Evolutionary conservation across 2,329 filamentous ascomycete genomes (phyloP).

Genomic region (Dactylellina drechsleri): DNA sequence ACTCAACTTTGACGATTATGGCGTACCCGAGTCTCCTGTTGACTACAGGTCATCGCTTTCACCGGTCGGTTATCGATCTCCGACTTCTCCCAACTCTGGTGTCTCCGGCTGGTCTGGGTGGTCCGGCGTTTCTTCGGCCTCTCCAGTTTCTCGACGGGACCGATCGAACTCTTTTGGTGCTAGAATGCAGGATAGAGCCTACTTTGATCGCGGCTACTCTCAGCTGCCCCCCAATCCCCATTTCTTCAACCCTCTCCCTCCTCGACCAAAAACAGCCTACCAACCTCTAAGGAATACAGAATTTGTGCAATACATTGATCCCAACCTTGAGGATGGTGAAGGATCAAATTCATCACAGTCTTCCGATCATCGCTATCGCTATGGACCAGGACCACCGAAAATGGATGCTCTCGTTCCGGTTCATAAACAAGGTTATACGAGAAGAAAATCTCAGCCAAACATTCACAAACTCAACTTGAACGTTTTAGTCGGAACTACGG

Average conservation of each 20-base stretch:
- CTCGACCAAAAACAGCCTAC: constrained; percentile 50
- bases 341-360: constrained; percentile 53
- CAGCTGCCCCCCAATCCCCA: constrained; percentile 50
- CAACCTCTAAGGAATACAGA: constrained; percentile 51
- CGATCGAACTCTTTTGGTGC: constrained; percentile 40
- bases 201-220: constrained; percentile 38
- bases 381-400: constrained; percentile 16
- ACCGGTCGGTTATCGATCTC: constrained; percentile 45
- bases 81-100: constrained; percentile 52
- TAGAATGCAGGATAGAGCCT: constrained; percentile 39
- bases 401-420: constrained; percentile 46
- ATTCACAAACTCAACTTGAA: constrained; percentile 54
- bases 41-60: constrained; percentile 47
- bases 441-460: constrained; percentile 50
- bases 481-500: constrained; percentile 37
- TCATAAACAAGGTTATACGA: constrained; percentile 35
- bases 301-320: constrained; percentile 54
- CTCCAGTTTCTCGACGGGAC: constrained; percentile 45
- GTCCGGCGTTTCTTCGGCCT: constrained; percentile 51
- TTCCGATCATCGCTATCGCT: constrained; percentile 49
- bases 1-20: constrained; percentile 52
- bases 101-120: constrained; percentile 53
- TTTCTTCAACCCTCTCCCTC: constrained; percentile 45
- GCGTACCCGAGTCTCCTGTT: constrained; percentile 45
- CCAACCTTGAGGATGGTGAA: constrained; percentile 40